Evolutionary conservation across 192 early-diverging fungal species (phyloP), one percentile per base, ranked within the genome.

Genomic region (Entrophospora sp.): DNA sequence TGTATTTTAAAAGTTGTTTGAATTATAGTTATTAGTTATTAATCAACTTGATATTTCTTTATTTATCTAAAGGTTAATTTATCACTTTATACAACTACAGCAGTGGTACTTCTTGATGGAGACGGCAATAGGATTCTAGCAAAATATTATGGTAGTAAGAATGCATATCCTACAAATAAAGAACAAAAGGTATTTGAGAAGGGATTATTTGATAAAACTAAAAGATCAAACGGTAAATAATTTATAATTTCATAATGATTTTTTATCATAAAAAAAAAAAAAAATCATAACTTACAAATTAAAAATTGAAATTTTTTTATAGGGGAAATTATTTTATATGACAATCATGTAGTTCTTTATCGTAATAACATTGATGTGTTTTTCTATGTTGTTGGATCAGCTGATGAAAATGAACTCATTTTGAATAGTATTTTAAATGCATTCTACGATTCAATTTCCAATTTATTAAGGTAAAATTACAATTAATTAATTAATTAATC

Each of bases 321-420:
- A 89, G 86, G 81, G 74, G 93, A 98, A 72, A 85, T 98, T 49
- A 86, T 97, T n/a, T 74, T 98, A 65, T 92, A 91, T 56, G 94
- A 98, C 60, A 90, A 90, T 48, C 91, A 94, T 45, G 85, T 96
- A 13, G 89, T 97, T 48, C 77, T 94, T 4, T 94, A 92, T 80
- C 88, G 89, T 55, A 84, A 81, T 72, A 81, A 86, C 35, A 86
- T 89, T 69, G 94, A 97, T 69, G 84, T 92, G 44, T 88, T 91
- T 61, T 87, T 98, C 70, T 95, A 94, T 73, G 79, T 97, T 45
- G 85, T 98, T 18, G 94, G 93, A 2, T 85, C 85, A 28, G 76
- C 83, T 16, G 92, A 98, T 60, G 93, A 97, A 73, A 98, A 98
- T 76, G 96, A 98, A 76, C 73, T 96, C 20, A 81, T 97, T 72